A percentile compares a stretch with the other conserved stretches of the same genome.
Conservation (phyloP, 2,329 filamentous ascomycete species). For the Myotisia sp. region DNA sequence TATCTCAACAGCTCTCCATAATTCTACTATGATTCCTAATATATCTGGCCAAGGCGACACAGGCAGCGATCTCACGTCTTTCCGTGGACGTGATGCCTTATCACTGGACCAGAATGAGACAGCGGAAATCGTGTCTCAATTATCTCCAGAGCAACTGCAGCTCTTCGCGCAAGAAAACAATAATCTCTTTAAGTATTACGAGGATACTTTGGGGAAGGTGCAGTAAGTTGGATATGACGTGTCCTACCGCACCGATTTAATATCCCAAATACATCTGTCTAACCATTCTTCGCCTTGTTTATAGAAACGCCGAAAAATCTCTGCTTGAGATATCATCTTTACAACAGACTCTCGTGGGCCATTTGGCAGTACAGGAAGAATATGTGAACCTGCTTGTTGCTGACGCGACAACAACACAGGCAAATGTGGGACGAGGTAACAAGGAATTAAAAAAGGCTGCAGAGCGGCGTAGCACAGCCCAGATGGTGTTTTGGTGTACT, state of each 20-base stretch:
- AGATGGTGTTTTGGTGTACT: constrained; percentile 68
- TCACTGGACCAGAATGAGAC: constrained; percentile 21
- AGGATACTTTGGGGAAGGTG: constrained; percentile 87
- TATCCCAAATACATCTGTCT: not conserved
- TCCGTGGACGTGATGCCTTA: constrained; percentile 17
- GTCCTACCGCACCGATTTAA: not conserved
- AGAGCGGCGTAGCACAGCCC: constrained; percentile 55
- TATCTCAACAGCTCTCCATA: constrained; percentile 10
- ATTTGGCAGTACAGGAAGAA: constrained; percentile 71
- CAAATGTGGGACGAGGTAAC: constrained; percentile 82
- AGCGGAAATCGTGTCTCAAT: constrained; percentile 38
- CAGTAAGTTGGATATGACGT: constrained; percentile 44
- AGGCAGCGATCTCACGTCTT: constrained; percentile 13
- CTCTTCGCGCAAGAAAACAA: constrained; percentile 89
- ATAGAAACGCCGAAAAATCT: constrained; percentile 73
- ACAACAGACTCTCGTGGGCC: constrained; percentile 74
- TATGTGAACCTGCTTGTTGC: constrained; percentile 79
- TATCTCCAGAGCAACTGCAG: constrained; percentile 76
- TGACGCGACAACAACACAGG: constrained; percentile 66
- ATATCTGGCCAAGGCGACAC: constrained; percentile 18
- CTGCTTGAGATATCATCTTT: constrained; percentile 85
- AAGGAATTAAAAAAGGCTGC: constrained; percentile 76
- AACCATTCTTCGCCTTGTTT: not conserved
- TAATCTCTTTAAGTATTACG: constrained; percentile 83
- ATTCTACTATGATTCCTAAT: constrained; percentile 7